These are phyloP conservation scores for Fusarium sp. DNA, from an alignment of 2,329 filamentous ascomycete species.

Conservation along the genomic window DNA sequence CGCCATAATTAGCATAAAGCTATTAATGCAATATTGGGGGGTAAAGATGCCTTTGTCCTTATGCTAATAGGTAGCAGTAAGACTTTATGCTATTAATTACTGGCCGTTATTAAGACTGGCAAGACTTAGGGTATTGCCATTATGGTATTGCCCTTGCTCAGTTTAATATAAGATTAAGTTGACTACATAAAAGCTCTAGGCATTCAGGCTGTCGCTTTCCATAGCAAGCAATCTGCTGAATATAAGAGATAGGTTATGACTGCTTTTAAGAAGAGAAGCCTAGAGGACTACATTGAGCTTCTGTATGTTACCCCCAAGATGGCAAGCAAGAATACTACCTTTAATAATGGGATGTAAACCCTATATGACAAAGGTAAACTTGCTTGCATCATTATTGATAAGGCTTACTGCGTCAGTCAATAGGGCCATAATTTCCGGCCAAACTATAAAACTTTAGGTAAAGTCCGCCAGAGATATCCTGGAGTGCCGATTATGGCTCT, in stretches of 20 bases:
- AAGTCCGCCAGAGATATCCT: slow-evolving; percentile 76
- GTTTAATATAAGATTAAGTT: slow-evolving; percentile 97
- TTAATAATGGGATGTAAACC: slow-evolving; percentile 72
- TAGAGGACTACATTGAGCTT: slow-evolving; percentile 83
- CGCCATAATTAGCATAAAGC: slow-evolving; percentile 92
- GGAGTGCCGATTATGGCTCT: slow-evolving; percentile 92
- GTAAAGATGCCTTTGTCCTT: slow-evolving; percentile 91
- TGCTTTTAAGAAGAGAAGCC: slow-evolving; percentile 69
- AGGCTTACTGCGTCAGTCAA: slow-evolving; percentile 98
- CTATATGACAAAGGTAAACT: slow-evolving; percentile 79
- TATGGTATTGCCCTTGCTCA: slow-evolving; percentile 93
- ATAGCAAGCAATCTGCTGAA: slow-evolving; percentile 74
- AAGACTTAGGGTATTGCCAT: slow-evolving; percentile 88
- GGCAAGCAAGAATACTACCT: slow-evolving; percentile 81
- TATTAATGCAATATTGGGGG: slow-evolving; percentile 90
- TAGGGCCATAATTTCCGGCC: slow-evolving; percentile 99
- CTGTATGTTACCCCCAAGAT: slow-evolving; percentile 98
- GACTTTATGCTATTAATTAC: slow-evolving; percentile 95
- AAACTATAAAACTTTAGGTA: slow-evolving; percentile 89
- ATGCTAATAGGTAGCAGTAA: slow-evolving; percentile 99
- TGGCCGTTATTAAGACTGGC: slow-evolving; percentile 83
- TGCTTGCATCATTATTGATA: slow-evolving; percentile 93
- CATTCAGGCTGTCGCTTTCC: slow-evolving; percentile 84
- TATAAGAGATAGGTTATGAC: slow-evolving; percentile 75
- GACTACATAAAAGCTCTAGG: slow-evolving; percentile 78